These are phyloP conservation scores for Byssochlamys sp. DNA, from an alignment of 2,329 filamentous ascomycete genomes.

Conservation along the genomic window DNA sequence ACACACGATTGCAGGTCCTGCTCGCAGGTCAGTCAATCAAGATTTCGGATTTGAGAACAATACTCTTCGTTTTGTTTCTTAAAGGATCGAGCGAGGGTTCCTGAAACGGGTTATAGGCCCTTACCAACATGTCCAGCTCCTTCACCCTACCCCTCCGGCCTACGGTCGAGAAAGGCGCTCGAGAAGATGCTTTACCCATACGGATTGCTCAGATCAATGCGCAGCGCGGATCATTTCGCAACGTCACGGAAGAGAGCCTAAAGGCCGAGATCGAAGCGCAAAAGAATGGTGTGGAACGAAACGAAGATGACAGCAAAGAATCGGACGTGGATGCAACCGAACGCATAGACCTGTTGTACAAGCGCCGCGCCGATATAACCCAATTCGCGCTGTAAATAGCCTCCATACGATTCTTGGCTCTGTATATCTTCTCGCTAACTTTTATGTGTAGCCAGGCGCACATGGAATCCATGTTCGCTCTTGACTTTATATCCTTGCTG, in stretches of 20 bases:
- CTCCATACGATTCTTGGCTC: not conserved
- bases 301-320: slow-evolving; percentile 28
- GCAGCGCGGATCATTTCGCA: slow-evolving; percentile 72
- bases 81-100: too few species aligned
- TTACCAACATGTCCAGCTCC: slow-evolving; percentile 26
- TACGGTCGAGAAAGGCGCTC: slow-evolving; percentile 35
- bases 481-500: slow-evolving; percentile 75
- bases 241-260: slow-evolving; percentile 64
- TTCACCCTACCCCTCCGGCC: slow-evolving; percentile 55
- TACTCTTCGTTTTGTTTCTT: not conserved
- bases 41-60: not conserved
- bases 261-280: slow-evolving; percentile 54
- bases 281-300: slow-evolving; percentile 40
- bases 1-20: not conserved
- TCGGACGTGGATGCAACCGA: slow-evolving; percentile 29
- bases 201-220: slow-evolving; percentile 70
- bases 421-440: not conserved
- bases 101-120: not conserved
- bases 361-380: slow-evolving; percentile 35
- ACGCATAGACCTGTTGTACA: slow-evolving; percentile 33
- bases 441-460: slow-evolving; percentile 30
- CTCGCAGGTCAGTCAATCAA: not conserved
- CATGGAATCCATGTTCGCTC: slow-evolving; percentile 50
- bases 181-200: slow-evolving; percentile 54
- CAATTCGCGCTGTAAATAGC: slow-evolving; percentile 33